Evolutionary conservation across 2,329 filamentous ascomycete species (phyloP), one percentile per base, ranked within the genome.

Genomic region (Ascocoryne sarcoides): DNA sequence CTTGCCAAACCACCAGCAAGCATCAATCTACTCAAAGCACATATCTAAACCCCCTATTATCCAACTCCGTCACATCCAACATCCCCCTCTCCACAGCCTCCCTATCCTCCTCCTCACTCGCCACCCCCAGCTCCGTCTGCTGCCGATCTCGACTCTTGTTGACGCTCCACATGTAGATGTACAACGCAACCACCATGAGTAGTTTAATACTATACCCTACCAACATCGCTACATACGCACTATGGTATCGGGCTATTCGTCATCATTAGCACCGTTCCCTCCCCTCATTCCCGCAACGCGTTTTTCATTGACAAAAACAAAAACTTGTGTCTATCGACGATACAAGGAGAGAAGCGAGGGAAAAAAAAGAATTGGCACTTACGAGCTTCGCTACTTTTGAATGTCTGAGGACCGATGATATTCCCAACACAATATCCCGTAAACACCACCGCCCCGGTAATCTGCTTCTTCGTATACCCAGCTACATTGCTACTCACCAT

Each of bases 191-290:
- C 0, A 76, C 70, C 45, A 66, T 63, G 2, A 60, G 39, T 0
- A 75, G 57, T 55, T 77, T 76, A 8, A 75, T 62, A 3, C 62
- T 59, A 46, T 77, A 77, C 0, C 72, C 73, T 31, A 72, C 64
- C 16, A 77, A 58, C 64, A 77, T 77, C 0, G 55, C 54, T 16
- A 58, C 54, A 18, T 57, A 59, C 5, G 54, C 57, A 14, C 49
- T 55, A 19, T 56, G 51, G 29, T 56, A 58, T 4, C 48, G 43
- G 3, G n/a, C 66, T 69, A 48, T 28, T 17, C 16, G 15, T 14
- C 40, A 49, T 37, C 51, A 40, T 51, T 30, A 16, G 26, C 20
- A 7, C n/a, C 14, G 16, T n/a, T n/a, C 20, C n/a, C n/a, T n/a
- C n/a, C n/a, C n/a, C n/a, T n/a, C n/a, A n/a, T n/a, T n/a, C n/a